phyloP scores from a whole-genome alignment of 192 early-diverging fungal species.

The Pecoramyces ruminantium region DNA sequence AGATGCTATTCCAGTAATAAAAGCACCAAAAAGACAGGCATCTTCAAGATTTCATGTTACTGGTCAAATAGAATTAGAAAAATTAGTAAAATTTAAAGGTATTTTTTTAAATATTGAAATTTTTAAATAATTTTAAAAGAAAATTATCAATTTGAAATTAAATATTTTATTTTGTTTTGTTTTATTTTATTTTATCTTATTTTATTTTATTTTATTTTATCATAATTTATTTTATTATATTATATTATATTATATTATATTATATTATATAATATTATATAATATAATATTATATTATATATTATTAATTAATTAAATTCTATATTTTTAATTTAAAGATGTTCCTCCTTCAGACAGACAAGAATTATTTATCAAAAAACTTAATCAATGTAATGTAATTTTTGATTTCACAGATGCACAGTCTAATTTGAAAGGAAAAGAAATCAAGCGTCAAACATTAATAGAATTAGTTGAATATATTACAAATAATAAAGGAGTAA shows the following conservation, averaged over 20 bases:
- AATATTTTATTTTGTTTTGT: no score
- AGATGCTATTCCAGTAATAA: conserved; percentile 57
- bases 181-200: no score
- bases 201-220: no score
- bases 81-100: conserved; percentile 61
- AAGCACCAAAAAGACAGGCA: conserved; percentile 62
- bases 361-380: conserved; percentile 77
- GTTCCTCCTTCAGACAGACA: conserved; percentile 67
- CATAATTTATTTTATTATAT: no score
- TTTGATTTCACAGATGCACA: conserved; percentile 92
- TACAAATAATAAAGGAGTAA: conserved; percentile 69
- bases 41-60: conserved; percentile 75
- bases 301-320: no score
- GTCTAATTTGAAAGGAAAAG: conserved; percentile 79
- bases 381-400: conserved; percentile 75
- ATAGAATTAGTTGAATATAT: conserved; percentile 90
- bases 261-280: no score
- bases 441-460: conserved; percentile 83
- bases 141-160: no score
- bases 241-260: no score
- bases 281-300: no score
- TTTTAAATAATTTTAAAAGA: no score
- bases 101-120: no score
- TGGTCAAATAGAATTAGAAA: conserved; percentile 63
- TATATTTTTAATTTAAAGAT: no score